phyloP scores from a whole-genome alignment of 768 basidiomycete species.

The Boletus huronensis region DNA sequence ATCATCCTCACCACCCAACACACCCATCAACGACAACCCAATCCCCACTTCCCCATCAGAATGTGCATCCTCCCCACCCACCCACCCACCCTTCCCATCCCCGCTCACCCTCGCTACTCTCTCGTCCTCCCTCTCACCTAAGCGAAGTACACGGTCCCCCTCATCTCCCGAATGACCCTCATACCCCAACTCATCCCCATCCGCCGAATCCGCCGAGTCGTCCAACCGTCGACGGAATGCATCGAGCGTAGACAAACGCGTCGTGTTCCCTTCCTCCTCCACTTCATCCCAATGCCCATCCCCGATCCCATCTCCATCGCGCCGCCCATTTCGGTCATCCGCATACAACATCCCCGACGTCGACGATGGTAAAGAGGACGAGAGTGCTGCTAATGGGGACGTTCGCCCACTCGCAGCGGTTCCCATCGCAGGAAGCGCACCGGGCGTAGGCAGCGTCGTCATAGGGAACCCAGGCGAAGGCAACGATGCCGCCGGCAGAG shows the following conservation, averaged over 20 bases:
- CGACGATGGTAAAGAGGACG: constrained; percentile 13
- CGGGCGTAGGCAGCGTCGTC: neutral
- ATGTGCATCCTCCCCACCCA: constrained; percentile 25
- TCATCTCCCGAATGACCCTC: constrained; percentile 9
- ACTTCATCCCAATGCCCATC: constrained; percentile 1
- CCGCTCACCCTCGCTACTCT: neutral
- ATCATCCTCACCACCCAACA: constrained; percentile 36
- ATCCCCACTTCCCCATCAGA: constrained; percentile 67
- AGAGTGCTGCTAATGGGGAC: constrained; percentile 14
- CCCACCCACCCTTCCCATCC: neutral
- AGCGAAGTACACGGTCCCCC: neutral
- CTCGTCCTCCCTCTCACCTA: constrained; percentile 5
- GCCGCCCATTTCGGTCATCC: neutral
- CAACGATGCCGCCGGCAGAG: constrained; percentile 13
- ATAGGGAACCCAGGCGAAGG: constrained; percentile 13
- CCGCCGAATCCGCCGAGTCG: constrained; percentile 7
- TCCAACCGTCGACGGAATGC: constrained; percentile 21
- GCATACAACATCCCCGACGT: neutral
- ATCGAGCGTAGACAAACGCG: constrained; percentile 24
- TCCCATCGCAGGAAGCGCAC: neutral
- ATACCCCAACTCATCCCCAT: constrained; percentile 3
- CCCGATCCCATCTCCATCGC: neutral
- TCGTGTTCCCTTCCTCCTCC: constrained; percentile 21
- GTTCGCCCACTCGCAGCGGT: constrained; percentile 12
- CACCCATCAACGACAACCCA: constrained; percentile 62